phyloP scores from a whole-genome alignment of 2,329 filamentous ascomycete species.

The Colletotrichum sp. region DNA sequence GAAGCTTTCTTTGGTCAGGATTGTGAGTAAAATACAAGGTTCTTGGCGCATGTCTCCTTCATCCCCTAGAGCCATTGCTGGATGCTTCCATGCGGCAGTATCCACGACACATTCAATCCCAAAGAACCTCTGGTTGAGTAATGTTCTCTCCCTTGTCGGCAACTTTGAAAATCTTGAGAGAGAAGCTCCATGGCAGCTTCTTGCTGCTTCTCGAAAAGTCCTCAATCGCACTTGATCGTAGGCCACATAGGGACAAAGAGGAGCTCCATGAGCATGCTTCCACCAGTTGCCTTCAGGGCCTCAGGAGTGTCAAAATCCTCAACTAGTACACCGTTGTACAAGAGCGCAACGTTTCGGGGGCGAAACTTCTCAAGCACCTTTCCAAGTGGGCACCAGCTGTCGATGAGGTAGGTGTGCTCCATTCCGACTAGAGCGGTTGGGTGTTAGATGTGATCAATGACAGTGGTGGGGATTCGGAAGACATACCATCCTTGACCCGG shows the following conservation, averaged over 20 bases:
- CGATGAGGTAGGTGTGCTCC: neutral
- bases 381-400: neutral
- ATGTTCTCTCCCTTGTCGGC: neutral
- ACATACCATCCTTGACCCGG: neutral
- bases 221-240: neutral
- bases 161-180: fast-evolving
- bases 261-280: neutral
- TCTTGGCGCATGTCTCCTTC: neutral
- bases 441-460: neutral
- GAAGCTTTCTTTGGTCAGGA: neutral
- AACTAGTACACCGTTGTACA: neutral
- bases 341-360: neutral
- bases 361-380: neutral
- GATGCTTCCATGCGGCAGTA: neutral
- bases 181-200: neutral
- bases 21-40: neutral
- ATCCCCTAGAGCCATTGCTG: neutral
- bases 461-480: neutral
- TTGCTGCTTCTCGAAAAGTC: neutral
- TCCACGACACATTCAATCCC: neutral
- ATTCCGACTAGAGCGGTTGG: neutral
- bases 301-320: neutral
- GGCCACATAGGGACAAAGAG: neutral
- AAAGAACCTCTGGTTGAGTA: neutral
- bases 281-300: neutral